Base-by-base conservation (phyloP, 495 filamentous ascomycete species). In the Tuber microsphaerosporum region DNA sequence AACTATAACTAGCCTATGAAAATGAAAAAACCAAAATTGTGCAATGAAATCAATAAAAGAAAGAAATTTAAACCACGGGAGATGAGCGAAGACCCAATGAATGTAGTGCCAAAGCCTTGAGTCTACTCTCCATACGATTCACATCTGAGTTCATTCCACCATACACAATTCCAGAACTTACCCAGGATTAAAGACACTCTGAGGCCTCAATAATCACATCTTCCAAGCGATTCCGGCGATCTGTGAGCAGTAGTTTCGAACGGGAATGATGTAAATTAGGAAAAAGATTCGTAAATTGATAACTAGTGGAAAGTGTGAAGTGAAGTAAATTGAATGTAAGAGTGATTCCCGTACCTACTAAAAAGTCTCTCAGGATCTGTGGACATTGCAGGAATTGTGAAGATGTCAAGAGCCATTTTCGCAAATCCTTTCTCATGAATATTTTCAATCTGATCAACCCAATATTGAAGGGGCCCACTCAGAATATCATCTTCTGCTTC, bases 381-480 rank as follows among this genome's bases (percentile, higher is more conserved):
- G 41, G 42, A 56, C 74, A 80, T 80, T 19, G 74, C 77, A n/a
- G 77, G 77, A 14, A 80, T 80, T 22, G 77, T 73, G 19, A 80
- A 71, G 6, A 80, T 75, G 17, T 80, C 74, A 71, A 80, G 71
- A 2, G 77, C 77, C 43, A 80, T 76, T 46, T 70, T 19, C 1
- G 72, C 45, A 2, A 48, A 48, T 5, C 6, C 19, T 5, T 6
- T 48, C 19, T 48, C 1, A 17, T 16, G 17, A 48, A 48, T 2
- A 48, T 48, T 16, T 2, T 20, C 19, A 48, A 48, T 2, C 2
- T 48, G 45, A 3, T 48, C 19, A 48, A 48, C 22, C 45, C 17
- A 48, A 48, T 17, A 48, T 19, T 48, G 19, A 0, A 48, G 19
- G 0, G 45, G 45, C 3, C 45, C 45, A 6, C 45, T 46, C 19